Conservation (phyloP, 2,329 filamentous ascomycete genomes). For the Chaetomiaceae sp. region DNA sequence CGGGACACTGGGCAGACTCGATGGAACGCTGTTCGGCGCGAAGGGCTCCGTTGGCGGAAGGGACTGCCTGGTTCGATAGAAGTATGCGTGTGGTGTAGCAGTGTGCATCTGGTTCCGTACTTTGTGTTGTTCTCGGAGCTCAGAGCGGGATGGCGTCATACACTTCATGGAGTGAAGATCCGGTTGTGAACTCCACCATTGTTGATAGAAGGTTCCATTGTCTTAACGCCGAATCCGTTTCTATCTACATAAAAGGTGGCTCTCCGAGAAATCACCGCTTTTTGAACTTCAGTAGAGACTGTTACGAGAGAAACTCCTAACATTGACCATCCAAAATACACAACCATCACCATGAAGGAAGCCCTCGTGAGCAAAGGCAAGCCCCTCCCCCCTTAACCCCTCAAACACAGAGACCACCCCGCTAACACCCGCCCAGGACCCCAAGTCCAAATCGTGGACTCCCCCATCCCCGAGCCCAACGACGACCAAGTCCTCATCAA, state of each 20-base stretch:
- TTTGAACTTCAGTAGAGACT: too few relatives aligned
- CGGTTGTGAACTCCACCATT: neutral
- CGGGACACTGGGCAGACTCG: too few relatives aligned
- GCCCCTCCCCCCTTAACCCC: too few relatives aligned
- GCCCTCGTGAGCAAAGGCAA: slow-evolving; percentile 28
- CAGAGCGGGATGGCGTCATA: slow-evolving; percentile 3
- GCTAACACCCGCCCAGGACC: slow-evolving; percentile 25
- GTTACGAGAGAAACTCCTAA: too few relatives aligned
- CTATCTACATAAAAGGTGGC: too few relatives aligned
- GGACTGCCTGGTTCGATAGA: neutral
- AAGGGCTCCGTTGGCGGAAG: neutral
- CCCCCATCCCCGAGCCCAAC: slow-evolving; percentile 36
- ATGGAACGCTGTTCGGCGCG: neutral
- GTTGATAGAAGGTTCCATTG: neutral
- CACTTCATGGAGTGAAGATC: neutral
- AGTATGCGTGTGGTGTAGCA: neutral
- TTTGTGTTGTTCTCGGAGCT: neutral
- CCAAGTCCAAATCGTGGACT: slow-evolving; percentile 37
- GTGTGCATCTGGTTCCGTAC: too few relatives aligned
- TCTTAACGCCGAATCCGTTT: too few relatives aligned
- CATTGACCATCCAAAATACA: neutral
- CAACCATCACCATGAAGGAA: slow-evolving; percentile 30
- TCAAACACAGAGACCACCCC: too few relatives aligned
- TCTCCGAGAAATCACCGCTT: too few relatives aligned
- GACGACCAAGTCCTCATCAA: slow-evolving; percentile 40